phyloP scores from a whole-genome alignment of 805 yeast species.

The Myxozyma sirexii region DNA sequence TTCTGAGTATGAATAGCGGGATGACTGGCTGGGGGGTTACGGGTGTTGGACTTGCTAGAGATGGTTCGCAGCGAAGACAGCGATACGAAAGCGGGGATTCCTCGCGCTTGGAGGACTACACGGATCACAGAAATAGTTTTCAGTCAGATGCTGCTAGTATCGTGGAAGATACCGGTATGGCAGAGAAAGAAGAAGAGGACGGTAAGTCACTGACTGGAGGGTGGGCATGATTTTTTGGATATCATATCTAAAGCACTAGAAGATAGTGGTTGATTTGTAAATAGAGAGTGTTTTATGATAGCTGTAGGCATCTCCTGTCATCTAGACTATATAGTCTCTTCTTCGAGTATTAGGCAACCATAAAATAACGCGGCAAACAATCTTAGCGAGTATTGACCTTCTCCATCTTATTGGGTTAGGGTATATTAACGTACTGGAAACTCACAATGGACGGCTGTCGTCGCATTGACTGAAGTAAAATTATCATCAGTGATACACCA shows the following conservation, averaged over 20 bases:
- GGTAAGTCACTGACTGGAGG: not conserved
- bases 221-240: not conserved
- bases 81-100: conserved; percentile 7
- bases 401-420: too few relatives aligned
- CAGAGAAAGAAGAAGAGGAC: conserved; percentile 4
- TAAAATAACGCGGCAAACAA: too few relatives aligned
- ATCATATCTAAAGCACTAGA: not conserved
- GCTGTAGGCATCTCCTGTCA: too few relatives aligned
- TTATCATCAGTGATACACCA: too few relatives aligned
- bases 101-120: not conserved
- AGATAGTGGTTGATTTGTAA: too few relatives aligned
- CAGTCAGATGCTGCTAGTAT: not conserved
- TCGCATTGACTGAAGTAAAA: too few relatives aligned
- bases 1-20: conserved; percentile 28
- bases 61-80: conserved; percentile 3
- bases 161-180: conserved; percentile 9
- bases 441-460: too few relatives aligned
- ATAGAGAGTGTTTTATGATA: too few relatives aligned
- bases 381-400: too few relatives aligned
- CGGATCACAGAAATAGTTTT: not conserved
- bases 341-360: too few relatives aligned
- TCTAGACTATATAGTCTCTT: too few relatives aligned
- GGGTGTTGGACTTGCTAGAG: not conserved
- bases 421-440: too few relatives aligned
- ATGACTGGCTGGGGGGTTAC: conserved; percentile 16